phyloP scores from a whole-genome alignment of 441 rosid genomes.

The Metrosideros polymorpha region DNA sequence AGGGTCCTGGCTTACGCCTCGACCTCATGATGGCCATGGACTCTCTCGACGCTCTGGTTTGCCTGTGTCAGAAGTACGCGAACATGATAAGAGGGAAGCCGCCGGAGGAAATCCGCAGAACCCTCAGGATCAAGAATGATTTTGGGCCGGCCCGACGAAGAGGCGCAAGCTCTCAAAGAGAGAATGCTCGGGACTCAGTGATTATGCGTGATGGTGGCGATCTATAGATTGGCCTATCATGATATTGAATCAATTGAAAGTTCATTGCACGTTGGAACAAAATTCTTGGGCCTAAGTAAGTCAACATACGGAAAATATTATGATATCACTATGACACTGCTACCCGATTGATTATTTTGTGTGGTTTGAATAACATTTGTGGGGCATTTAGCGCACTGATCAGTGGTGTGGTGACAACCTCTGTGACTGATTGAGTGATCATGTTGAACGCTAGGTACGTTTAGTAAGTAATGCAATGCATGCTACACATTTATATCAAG shows the following conservation, averaged over 20 bases:
- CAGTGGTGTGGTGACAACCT: neutral
- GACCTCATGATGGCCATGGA: too few species aligned
- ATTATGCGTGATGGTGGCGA: rapidly evolving
- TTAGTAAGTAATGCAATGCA: neutral
- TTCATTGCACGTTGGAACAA: neutral
- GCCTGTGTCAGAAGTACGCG: too few species aligned
- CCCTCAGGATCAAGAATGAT: too few species aligned
- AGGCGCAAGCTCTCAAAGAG: too few species aligned
- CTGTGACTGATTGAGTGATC: neutral
- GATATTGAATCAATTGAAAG: neutral
- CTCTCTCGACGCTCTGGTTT: too few species aligned
- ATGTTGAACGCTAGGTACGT: neutral
- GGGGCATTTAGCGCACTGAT: neutral
- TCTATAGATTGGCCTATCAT: neutral
- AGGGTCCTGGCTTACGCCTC: too few species aligned
- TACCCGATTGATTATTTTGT: neutral
- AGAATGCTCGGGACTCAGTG: too few species aligned
- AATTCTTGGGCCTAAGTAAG: neutral
- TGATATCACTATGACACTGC: neutral
- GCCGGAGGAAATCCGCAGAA: too few species aligned
- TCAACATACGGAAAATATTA: neutral
- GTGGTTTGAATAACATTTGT: rapidly evolving
- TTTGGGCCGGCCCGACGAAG: too few species aligned
- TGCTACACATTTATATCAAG: neutral
- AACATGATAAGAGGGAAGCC: too few species aligned